Conservation (phyloP, 2,329 filamentous ascomycete species). For the Ophiostoma triangulosporum region DNA sequence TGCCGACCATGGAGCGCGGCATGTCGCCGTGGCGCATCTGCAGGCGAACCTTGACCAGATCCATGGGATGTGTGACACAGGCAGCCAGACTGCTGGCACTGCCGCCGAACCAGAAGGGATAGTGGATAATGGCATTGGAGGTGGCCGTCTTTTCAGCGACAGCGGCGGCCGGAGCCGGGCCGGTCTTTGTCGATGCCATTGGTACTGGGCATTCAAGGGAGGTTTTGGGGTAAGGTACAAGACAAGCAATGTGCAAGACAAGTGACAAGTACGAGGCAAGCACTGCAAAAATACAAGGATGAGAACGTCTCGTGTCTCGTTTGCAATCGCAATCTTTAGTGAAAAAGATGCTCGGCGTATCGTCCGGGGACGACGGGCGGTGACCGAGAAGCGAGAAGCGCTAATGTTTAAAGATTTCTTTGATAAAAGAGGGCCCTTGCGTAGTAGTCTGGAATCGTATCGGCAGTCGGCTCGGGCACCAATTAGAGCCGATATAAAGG, state of each 20-base stretch:
- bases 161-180: conserved; percentile 10
- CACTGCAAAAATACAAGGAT: background rate
- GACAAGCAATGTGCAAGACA: no score
- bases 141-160: background rate
- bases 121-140: conserved; percentile 27
- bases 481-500: background rate
- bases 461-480: background rate
- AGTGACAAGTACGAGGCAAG: no score
- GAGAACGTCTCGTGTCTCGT: background rate
- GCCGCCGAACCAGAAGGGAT: conserved; percentile 94
- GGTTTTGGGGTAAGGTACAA: no score
- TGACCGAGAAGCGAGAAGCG: background rate
- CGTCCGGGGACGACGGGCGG: background rate
- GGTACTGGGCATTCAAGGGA: no score
- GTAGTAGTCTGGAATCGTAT: background rate
- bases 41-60: conserved; percentile 68
- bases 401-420: background rate
- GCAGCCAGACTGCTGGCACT: conserved; percentile 88
- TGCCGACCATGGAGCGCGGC: conserved; percentile 71
- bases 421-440: background rate
- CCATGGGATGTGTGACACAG: conserved; percentile 81
- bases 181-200: conserved; percentile 14
- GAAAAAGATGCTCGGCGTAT: background rate
- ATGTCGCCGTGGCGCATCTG: conserved; percentile 69
- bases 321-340: background rate